These are phyloP conservation scores for Ilyonectria mors-panacis DNA, from an alignment of 2,329 filamentous ascomycete genomes.

Conservation along the genomic window DNA sequence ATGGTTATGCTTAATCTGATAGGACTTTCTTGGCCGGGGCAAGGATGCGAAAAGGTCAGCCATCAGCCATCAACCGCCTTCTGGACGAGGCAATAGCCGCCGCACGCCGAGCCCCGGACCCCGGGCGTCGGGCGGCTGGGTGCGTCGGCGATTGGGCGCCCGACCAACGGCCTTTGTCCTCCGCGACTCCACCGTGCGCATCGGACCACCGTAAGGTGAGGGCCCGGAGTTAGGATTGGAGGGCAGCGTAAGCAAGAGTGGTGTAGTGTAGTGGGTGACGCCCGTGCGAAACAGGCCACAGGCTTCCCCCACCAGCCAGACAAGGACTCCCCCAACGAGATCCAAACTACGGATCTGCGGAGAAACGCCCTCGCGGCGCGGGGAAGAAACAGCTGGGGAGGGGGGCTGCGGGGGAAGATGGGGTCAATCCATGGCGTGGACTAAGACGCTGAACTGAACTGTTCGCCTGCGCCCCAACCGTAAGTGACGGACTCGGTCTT, in stretches of 20 bases:
- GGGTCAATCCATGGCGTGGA: slow-evolving; percentile 28
- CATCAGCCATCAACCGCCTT: no score
- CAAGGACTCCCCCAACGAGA: slow-evolving; percentile 24
- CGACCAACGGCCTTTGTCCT: slow-evolving; percentile 24
- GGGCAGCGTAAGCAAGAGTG: not conserved
- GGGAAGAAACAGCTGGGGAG: slow-evolving; percentile 40
- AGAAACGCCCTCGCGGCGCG: slow-evolving; percentile 40
- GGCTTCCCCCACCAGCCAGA: slow-evolving; percentile 3
- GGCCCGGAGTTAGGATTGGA: not conserved
- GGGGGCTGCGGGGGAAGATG: slow-evolving; percentile 43
- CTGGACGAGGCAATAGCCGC: not conserved
- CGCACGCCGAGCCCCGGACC: not conserved
- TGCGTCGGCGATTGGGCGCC: slow-evolving; percentile 15
- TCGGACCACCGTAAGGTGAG: slow-evolving; percentile 11
- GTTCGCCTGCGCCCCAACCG: not conserved
- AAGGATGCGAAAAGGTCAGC: no score
- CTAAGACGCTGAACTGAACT: not conserved
- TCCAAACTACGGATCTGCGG: slow-evolving; percentile 38
- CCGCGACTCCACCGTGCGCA: slow-evolving; percentile 16
- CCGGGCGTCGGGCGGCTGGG: slow-evolving; percentile 5
- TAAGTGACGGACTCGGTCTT: slow-evolving; percentile 8
- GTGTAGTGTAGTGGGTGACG: not conserved
- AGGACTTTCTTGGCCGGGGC: not conserved
- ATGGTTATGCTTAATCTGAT: not conserved
- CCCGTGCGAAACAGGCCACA: slow-evolving; percentile 8